These are phyloP conservation scores for Trichoderma citrinoviride DNA, from an alignment of 2,329 filamentous ascomycete genomes.

Conservation along the genomic window DNA sequence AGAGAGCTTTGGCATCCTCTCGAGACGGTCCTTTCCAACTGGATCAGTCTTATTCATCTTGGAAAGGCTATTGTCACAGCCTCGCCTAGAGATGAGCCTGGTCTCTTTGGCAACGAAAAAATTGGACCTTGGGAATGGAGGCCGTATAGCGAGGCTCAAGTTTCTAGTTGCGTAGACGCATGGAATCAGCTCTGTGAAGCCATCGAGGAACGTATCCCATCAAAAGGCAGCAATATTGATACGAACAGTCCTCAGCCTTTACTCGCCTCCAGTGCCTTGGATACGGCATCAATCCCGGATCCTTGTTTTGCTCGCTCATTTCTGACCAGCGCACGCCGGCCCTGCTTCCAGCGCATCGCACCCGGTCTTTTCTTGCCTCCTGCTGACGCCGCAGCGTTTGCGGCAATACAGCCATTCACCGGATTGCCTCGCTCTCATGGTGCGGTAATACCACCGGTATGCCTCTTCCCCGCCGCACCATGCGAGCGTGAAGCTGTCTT, in stretches of 20 bases:
- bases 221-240: neutral
- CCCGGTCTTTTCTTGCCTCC: conserved; percentile 20
- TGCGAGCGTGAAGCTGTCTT: neutral
- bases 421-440: neutral
- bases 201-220: neutral
- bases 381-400: neutral
- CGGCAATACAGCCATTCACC: neutral
- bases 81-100: conserved; percentile 24
- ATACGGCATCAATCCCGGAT: neutral
- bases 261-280: neutral
- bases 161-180: conserved; percentile 26
- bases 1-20: conserved; percentile 29
- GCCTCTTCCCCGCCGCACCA: neutral
- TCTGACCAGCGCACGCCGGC: conserved; percentile 19
- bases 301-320: conserved; percentile 19
- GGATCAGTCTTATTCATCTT: conserved; percentile 29
- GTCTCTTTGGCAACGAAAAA: conserved; percentile 24
- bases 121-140: conserved; percentile 30
- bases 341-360: conserved; percentile 15
- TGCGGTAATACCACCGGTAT: neutral
- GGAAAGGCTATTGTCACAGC: conserved; percentile 27
- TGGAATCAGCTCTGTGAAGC: conserved; percentile 29
- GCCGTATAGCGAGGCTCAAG: conserved; percentile 33
- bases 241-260: neutral
- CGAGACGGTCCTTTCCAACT: conserved; percentile 31